Conservation (phyloP, 345 rosid genomes). For the Eucalyptus polyanthemos region DNA sequence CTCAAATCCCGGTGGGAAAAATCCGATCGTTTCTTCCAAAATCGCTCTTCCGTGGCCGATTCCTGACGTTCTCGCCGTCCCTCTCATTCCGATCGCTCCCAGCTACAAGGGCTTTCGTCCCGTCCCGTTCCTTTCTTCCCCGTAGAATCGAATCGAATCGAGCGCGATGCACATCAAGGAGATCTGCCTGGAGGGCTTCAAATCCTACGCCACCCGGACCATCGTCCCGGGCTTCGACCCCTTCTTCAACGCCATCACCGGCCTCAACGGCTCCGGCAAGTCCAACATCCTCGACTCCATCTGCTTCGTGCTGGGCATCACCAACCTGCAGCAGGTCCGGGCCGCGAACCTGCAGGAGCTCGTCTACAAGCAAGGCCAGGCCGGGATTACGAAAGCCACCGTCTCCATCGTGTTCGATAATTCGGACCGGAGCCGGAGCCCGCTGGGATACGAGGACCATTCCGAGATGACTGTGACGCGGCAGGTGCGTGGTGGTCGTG, state of each 20-base stretch:
- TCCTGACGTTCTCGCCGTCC: neutral
- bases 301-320: constrained; percentile 95
- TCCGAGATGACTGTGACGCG: constrained; percentile 82
- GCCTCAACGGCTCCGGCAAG: constrained; percentile 95
- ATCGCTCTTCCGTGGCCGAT: neutral
- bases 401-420: constrained; percentile 86
- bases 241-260: constrained; percentile 92
- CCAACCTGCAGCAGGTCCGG: constrained; percentile 96
- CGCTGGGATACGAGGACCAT: constrained; percentile 85
- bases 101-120: neutral
- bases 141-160: neutral
- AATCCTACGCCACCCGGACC: constrained; percentile 94
- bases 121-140: neutral
- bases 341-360: constrained; percentile 97
- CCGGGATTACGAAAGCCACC: constrained; percentile 94
- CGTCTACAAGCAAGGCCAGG: constrained; percentile 99
- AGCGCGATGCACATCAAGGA: constrained; percentile 67
- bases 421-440: constrained; percentile 68
- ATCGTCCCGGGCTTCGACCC: constrained; percentile 90
- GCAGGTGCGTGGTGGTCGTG: constrained; percentile 37
- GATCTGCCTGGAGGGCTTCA: constrained; percentile 89
- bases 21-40: neutral
- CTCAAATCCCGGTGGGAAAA: neutral
- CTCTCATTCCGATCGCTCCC: neutral
- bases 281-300: constrained; percentile 97